Evolutionary conservation across 305 asterid species (phyloP), one percentile per base, ranked within the genome.

Genomic region (Vinca major): DNA sequence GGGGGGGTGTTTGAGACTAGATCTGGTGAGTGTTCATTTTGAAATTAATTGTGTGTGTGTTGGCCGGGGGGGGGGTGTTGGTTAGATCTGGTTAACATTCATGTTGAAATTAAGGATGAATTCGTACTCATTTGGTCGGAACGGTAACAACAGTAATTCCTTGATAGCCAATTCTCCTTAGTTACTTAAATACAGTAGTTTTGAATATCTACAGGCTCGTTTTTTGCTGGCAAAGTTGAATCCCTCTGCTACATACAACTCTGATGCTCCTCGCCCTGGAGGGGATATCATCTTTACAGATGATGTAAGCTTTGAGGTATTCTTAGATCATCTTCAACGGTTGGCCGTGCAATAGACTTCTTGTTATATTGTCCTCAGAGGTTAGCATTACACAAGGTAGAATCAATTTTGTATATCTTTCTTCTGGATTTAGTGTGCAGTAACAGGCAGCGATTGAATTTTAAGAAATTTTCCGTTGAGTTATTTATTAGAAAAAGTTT

Each of bases 251-350:
- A 93, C 96, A 58, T 86, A 93, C 77, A 93, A 85, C 77, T 83
- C 96, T 51, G 95, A 91, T 78, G 76, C 80, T 71, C 81, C 79
- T 56, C 80, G 71, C 66, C 91, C 92, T 66, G 96, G 96, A 26
- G 96, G 99, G 44, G 97, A 91, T 76, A 80, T 94, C 65, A 85
- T 94, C 68, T 91, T 89, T 80, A 94, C 99, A 2, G 99, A 94
- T 75, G 99, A 94, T 74, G 99, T 94, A 78, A 91, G 97, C 88
- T 89, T 94, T 73, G 97, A 89, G 85, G 95, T 94, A 67, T 94
- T 94, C 88, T 79, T 92, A 75, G 97, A 93, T 78, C 99, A 93
- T 82, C 96, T 93, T 70, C 96, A 89, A 84, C 95, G 97, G 69
- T 73, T 93, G 89, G 92, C 92, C 58, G 99, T 91, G 81, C 99